These are phyloP conservation scores for Colletotrichum brevisporum DNA, from an alignment of 2,329 filamentous ascomycete species.

Conservation along the genomic window DNA sequence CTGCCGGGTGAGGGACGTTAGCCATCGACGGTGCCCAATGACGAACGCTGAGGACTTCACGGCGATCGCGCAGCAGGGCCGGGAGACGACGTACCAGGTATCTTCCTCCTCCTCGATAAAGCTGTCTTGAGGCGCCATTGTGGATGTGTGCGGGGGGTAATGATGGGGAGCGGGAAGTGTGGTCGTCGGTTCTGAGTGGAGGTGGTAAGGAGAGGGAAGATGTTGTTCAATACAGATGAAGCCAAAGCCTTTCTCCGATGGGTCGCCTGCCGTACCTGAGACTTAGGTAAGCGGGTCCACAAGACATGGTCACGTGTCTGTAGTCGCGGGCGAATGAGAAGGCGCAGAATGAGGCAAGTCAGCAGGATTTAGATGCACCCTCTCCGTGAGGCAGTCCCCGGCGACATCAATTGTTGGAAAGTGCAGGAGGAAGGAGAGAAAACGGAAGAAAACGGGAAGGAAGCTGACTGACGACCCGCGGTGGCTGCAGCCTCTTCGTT, in stretches of 20 bases:
- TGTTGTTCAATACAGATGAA: constrained; percentile 38
- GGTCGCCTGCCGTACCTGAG: constrained; percentile 27
- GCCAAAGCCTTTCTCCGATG: constrained; percentile 41
- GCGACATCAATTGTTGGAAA: background rate
- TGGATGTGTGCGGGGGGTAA: constrained; percentile 44
- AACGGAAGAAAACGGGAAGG: background rate
- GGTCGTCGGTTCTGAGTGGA: constrained; percentile 31
- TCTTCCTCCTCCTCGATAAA: constrained; percentile 82
- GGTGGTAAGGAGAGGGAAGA: constrained; percentile 42
- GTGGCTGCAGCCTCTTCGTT: background rate
- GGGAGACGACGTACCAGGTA: constrained; percentile 67
- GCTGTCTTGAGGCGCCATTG: constrained; percentile 77
- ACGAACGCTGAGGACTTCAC: background rate
- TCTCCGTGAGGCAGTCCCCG: background rate
- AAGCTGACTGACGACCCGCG: too few relatives aligned
- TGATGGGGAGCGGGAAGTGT: constrained; percentile 21
- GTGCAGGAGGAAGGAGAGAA: background rate
- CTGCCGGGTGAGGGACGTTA: constrained; percentile 62
- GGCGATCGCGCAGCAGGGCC: constrained; percentile 22
- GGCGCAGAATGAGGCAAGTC: constrained; percentile 31
- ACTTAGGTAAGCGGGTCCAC: constrained; percentile 32
- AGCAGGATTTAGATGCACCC: constrained; percentile 32
- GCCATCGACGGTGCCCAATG: constrained; percentile 35
- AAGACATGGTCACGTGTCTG: constrained; percentile 14
- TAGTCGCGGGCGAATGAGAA: constrained; percentile 13